Percentiles rank a stretch among this genome's conserved stretches.
These are phyloP conservation scores for Cyberlindnera mycetangii DNA, from an alignment of 805 yeast genomes.

Conservation along the genomic window DNA sequence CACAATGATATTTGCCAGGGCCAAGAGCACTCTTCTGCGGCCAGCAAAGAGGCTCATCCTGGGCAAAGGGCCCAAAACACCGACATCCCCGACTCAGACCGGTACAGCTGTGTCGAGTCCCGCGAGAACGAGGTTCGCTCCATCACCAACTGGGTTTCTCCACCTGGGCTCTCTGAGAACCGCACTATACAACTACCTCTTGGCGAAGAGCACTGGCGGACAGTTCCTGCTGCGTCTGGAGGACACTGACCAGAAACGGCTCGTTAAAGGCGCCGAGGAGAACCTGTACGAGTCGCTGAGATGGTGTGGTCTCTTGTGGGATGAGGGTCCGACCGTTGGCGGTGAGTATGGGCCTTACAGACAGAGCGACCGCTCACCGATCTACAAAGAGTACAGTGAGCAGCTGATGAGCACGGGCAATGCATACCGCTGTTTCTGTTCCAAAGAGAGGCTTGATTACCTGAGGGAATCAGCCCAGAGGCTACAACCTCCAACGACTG, in stretches of 20 bases:
- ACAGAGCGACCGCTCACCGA: slow-evolving; percentile 74
- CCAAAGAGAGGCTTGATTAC: slow-evolving; percentile 68
- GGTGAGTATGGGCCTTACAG: slow-evolving; percentile 66
- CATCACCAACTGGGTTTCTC: slow-evolving; percentile 95
- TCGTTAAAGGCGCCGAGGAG: slow-evolving; percentile 79
- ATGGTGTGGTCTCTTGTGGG: slow-evolving; percentile 75
- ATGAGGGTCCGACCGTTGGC: slow-evolving; percentile 68
- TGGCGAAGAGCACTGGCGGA: slow-evolving; percentile 80
- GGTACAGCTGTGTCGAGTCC: slow-evolving; percentile 34
- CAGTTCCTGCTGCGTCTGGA: slow-evolving; percentile 79
- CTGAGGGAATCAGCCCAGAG: slow-evolving; percentile 71
- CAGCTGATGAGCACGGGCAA: slow-evolving; percentile 56
- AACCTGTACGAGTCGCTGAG: slow-evolving; percentile 69
- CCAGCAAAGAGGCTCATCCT: slow-evolving; percentile 18
- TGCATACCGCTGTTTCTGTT: slow-evolving; percentile 87
- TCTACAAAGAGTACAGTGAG: slow-evolving; percentile 62
- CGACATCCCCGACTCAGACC: slow-evolving; percentile 33
- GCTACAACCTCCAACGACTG: slow-evolving; percentile 85
- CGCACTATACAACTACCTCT: slow-evolving; percentile 81
- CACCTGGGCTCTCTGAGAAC: slow-evolving; percentile 94
- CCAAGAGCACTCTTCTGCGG: slow-evolving; percentile 14
- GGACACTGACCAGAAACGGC: slow-evolving; percentile 85
- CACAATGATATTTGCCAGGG: too few relatives aligned
- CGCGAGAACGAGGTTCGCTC: slow-evolving; percentile 91
- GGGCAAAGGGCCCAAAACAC: slow-evolving; percentile 36